Evolutionary conservation across 2,329 filamentous ascomycete species (phyloP).

Genomic region (Dactylonectria estremocensis): DNA sequence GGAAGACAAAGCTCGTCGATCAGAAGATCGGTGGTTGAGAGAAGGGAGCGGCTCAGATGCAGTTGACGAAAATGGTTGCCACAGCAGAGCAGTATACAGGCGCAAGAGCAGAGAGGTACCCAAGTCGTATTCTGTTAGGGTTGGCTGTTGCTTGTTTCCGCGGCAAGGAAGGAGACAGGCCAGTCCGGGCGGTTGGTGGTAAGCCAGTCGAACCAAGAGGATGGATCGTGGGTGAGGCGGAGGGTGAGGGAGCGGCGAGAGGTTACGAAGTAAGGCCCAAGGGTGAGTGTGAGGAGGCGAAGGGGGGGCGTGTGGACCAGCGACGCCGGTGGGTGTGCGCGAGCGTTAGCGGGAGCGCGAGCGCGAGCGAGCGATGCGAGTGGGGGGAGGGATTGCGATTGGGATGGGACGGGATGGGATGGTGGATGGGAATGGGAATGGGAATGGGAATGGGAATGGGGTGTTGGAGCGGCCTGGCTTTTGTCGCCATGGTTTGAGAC

Average conservation of each 20-base stretch:
- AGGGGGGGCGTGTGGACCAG: not conserved
- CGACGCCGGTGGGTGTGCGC: slow-evolving; percentile 16
- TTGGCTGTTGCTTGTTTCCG: slow-evolving; percentile 20
- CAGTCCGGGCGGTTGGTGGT: slow-evolving; percentile 22
- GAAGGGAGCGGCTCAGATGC: slow-evolving; percentile 4
- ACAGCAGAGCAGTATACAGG: slow-evolving; percentile 6
- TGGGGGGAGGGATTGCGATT: slow-evolving; percentile 18
- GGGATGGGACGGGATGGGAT: slow-evolving; percentile 5
- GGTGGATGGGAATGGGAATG: slow-evolving; percentile 23
- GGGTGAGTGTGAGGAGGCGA: slow-evolving; percentile 16
- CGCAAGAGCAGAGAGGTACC: slow-evolving; percentile 6
- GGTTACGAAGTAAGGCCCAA: no score
- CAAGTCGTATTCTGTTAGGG: not conserved
- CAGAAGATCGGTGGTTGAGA: slow-evolving; percentile 9
- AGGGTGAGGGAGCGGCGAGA: slow-evolving; percentile 22
- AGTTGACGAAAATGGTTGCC: not conserved
- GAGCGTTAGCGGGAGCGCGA: slow-evolving; percentile 27
- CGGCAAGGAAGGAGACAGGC: slow-evolving; percentile 15
- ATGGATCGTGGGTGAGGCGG: slow-evolving; percentile 25
- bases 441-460: not conserved
- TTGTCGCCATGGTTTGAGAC: not conserved
- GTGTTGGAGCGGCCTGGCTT: not conserved
- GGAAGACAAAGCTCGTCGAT: slow-evolving; percentile 12
- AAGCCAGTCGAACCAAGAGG: slow-evolving; percentile 26
- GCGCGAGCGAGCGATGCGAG: slow-evolving; percentile 17